Evolutionary conservation across 192 early-diverging fungal genomes (phyloP).

Genomic region (Backusella westeae): DNA sequence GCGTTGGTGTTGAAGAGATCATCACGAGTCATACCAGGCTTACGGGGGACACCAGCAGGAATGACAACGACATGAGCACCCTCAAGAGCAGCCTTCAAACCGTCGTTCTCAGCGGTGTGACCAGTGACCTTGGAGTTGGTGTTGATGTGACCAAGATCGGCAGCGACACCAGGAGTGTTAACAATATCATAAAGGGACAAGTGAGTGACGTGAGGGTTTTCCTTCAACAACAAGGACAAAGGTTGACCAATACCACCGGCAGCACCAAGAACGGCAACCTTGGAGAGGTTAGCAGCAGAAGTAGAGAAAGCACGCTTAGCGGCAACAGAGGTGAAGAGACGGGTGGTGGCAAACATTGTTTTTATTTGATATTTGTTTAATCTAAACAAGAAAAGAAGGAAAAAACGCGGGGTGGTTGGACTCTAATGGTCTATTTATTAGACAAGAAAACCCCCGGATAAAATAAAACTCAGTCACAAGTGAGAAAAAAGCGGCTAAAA

Average conservation of each 20-base stretch:
- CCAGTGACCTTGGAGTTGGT: slow-evolving; percentile 74
- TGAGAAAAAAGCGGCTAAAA: neutral
- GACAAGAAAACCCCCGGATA: slow-evolving; percentile 16
- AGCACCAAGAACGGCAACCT: slow-evolving; percentile 67
- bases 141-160: slow-evolving; percentile 93
- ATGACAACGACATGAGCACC: slow-evolving; percentile 69
- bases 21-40: slow-evolving; percentile 99
- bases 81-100: slow-evolving; percentile 43
- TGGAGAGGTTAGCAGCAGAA: slow-evolving; percentile 31
- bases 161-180: slow-evolving; percentile 97
- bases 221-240: slow-evolving; percentile 92
- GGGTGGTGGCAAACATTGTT: slow-evolving; percentile 28
- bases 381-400: slow-evolving; percentile 4
- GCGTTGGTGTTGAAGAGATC: slow-evolving; percentile 99
- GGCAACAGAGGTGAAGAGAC: slow-evolving; percentile 24
- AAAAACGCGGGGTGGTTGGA: neutral
- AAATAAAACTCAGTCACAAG: slow-evolving; percentile 7
- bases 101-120: slow-evolving; percentile 60
- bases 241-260: slow-evolving; percentile 98
- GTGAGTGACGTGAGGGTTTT: slow-evolving; percentile 82
- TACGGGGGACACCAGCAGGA: slow-evolving; percentile 97
- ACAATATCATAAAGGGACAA: slow-evolving; percentile 96
- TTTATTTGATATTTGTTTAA: neutral
- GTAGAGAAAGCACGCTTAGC: slow-evolving; percentile 33
- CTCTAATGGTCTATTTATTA: neutral